Evolutionary conservation across 2,329 filamentous ascomycete genomes (phyloP), one percentile per base, ranked within the genome.

Genomic region (Ustulina deusta): DNA sequence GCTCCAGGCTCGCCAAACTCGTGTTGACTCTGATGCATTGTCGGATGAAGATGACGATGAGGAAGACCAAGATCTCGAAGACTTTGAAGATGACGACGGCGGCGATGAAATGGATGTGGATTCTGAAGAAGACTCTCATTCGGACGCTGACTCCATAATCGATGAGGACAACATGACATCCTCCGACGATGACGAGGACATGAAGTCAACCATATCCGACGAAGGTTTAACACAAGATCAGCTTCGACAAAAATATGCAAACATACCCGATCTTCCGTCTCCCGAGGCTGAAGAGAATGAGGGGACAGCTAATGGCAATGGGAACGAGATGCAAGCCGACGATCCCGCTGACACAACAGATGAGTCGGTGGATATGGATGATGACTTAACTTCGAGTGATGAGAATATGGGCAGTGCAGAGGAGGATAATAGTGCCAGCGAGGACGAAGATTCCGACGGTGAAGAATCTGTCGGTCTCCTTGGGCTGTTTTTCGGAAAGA

Each of bases 181-280:
- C 1, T 86, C 85, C 1, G 87, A 89, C 46, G 89, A 91, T 52
- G 89, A 89, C 22, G 86, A 87, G 5, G 87, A 88, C 44, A 81
- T 74, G 15, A 82, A 83, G 65, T 85, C 82, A 22, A 83, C 83
- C 7, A 75, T 81, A 13, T 88, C 85, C 9, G 89, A 92, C 65
- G 90, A 91, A 67, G 83, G 84, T 11, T 82, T 93, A 3, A 92
- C 90, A 0, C 87, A 90, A 68, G 91, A 92, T 65, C 88, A 93
- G 74, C 78, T 93, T 15, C 86, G 84, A 29, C 84, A 85, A 44
- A 93, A 93, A 76, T 93, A 93, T 70, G 87, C 88, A 9, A 84
- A 89, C 61, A 81, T 93, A 6, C 89, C 89, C 0, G 83, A 83
- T 20, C 69, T 86, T 3, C 77, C 75, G 15, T 70, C 76, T 11